phyloP scores from a whole-genome alignment of 2,329 filamentous ascomycete genomes.

The Botrytis galanthina region DNA sequence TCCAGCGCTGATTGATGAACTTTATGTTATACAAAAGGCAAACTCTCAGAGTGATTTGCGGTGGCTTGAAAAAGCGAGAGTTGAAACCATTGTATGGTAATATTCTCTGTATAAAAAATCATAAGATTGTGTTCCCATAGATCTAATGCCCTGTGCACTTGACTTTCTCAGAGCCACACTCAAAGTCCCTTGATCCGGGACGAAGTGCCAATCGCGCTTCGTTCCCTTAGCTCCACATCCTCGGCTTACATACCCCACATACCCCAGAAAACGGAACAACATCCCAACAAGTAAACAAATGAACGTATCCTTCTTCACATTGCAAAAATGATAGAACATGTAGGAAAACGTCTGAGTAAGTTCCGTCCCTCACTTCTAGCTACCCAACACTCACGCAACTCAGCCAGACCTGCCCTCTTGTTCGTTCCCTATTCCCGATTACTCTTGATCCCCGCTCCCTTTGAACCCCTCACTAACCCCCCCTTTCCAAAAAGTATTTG shows the following conservation, averaged over 20 bases:
- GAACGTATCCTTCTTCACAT: neutral
- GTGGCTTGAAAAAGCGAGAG: constrained; percentile 54
- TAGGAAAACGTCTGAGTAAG: constrained; percentile 17
- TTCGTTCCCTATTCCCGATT: neutral
- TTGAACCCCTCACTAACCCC: constrained; percentile 3
- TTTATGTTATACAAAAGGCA: constrained; percentile 51
- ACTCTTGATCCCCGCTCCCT: neutral
- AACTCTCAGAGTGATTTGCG: constrained; percentile 47
- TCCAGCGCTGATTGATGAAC: constrained; percentile 76
- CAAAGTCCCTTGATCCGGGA: constrained; percentile 3
- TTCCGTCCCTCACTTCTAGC: neutral
- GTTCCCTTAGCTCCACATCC: constrained; percentile 6
- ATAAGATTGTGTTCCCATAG: neutral
- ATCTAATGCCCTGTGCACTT: neutral
- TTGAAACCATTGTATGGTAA: constrained; percentile 41
- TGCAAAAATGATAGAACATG: constrained; percentile 7
- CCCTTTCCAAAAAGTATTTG: constrained; percentile 65
- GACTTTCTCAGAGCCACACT: neutral
- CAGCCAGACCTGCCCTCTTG: constrained; percentile 8
- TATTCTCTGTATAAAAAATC: neutral
- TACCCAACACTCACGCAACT: neutral
- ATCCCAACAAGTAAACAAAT: neutral
- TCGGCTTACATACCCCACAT: constrained; percentile 16
- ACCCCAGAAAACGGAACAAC: constrained; percentile 13
- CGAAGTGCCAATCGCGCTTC: neutral